phyloP scores from a whole-genome alignment of 768 basidiomycete species.

The Grammothele lineata region DNA sequence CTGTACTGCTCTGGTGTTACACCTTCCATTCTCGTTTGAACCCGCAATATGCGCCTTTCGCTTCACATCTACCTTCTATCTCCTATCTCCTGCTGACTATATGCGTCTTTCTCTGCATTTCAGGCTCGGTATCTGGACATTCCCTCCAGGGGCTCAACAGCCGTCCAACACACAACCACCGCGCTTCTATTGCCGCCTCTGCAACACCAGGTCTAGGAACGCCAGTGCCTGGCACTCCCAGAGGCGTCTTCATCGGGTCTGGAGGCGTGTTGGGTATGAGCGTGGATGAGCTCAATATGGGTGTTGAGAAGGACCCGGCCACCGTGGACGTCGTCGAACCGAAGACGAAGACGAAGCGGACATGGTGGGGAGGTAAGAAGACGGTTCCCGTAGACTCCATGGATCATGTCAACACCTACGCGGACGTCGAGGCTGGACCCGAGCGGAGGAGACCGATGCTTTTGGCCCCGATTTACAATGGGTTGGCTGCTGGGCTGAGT shows the following conservation, averaged over 20 bases:
- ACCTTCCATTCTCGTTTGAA: too few relatives aligned
- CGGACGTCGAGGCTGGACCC: conserved; percentile 29
- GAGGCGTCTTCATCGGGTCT: conserved; percentile 20
- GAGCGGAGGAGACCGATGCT: conserved; percentile 29
- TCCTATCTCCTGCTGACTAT: too few relatives aligned
- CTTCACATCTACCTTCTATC: too few relatives aligned
- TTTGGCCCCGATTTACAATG: conserved; percentile 35
- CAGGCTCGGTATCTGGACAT: conserved; percentile 36
- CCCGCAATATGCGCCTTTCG: too few relatives aligned
- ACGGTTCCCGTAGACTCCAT: conserved; percentile 27
- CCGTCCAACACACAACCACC: conserved; percentile 11
- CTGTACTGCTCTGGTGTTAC: too few relatives aligned
- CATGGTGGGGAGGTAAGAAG: conserved; percentile 60
- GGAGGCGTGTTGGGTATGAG: conserved; percentile 18
- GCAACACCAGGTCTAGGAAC: conserved; percentile 20
- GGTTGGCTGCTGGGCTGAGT: conserved; percentile 29
- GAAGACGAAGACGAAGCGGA: conserved; percentile 27
- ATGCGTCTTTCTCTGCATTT: background rate
- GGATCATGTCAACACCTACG: conserved; percentile 9
- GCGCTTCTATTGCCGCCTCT: conserved; percentile 12
- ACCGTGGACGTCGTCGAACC: conserved; percentile 5
- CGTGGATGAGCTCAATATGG: conserved; percentile 19
- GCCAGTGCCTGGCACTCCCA: conserved; percentile 22
- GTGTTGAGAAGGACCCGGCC: conserved; percentile 12
- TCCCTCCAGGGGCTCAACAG: conserved; percentile 27